Percentiles rank a stretch among this genome's conserved stretches.
Evolutionary conservation across 1,284 basidiomycete genomes (phyloP).

Genomic region (Ceratobasidium sp.): DNA sequence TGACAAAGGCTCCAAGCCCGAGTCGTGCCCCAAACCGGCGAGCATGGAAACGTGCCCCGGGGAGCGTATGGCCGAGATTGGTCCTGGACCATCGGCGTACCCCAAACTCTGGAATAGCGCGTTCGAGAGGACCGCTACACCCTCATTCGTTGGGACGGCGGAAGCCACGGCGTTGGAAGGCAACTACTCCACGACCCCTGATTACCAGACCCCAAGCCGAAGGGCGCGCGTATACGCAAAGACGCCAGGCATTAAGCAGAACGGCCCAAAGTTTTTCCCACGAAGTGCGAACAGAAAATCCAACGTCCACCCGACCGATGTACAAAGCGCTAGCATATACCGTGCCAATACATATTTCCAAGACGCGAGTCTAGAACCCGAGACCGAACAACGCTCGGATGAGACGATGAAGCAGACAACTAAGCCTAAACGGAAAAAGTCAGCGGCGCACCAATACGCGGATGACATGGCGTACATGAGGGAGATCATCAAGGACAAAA

Average conservation of each 20-base stretch:
- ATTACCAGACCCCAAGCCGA: neutral
- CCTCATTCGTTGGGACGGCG: neutral
- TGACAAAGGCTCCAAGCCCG: neutral
- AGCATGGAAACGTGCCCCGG: neutral
- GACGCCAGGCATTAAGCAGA: neutral
- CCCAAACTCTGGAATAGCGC: neutral
- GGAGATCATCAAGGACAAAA: neutral
- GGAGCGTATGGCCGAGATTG: neutral
- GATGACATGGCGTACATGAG: neutral
- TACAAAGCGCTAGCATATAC: too few relatives aligned
- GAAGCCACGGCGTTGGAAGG: neutral
- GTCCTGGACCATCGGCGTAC: neutral
- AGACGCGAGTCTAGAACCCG: too few relatives aligned
- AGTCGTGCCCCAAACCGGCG: neutral
- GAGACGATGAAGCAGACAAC: neutral
- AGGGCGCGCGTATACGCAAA: neutral
- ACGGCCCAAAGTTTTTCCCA: neutral
- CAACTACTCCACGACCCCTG: neutral
- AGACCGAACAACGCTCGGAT: constrained; percentile 7
- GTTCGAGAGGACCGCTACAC: neutral
- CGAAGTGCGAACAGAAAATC: too few relatives aligned
- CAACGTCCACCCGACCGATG: too few relatives aligned
- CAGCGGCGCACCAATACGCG: neutral
- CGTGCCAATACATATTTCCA: too few relatives aligned
- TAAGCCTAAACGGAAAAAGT: neutral